A percentile compares a stretch with the other conserved stretches of the same genome.
phyloP scores from a whole-genome alignment of 345 rosid species.

The Aquilaria sinensis region DNA sequence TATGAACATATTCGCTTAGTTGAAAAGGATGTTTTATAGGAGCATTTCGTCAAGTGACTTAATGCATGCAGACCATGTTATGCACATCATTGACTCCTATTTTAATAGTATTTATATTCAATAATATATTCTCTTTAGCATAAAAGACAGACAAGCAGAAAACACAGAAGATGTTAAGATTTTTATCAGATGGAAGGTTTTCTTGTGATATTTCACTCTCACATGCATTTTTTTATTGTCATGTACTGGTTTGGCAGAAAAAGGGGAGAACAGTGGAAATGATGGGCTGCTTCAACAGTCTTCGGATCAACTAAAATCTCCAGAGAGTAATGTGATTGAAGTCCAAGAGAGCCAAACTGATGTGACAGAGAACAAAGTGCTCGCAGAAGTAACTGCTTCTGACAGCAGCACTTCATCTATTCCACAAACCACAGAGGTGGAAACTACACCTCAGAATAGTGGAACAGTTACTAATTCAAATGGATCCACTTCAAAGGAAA shows the following conservation, averaged over 20 bases:
- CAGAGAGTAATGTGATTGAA: constrained; percentile 34
- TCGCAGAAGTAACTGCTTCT: constrained; percentile 31
- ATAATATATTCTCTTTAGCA: too few relatives aligned
- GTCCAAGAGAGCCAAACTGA: constrained; percentile 27
- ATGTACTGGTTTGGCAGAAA: constrained; percentile 19
- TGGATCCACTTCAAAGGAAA: constrained; percentile 24
- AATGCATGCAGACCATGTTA: too few relatives aligned
- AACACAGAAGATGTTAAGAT: too few relatives aligned
- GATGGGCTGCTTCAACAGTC: constrained; percentile 25
- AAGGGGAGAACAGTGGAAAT: constrained; percentile 29
- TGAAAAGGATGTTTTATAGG: too few relatives aligned
- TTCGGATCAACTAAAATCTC: constrained; percentile 22
- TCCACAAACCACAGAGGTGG: constrained; percentile 27
- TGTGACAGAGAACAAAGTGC: constrained; percentile 29
- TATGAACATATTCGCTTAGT: too few relatives aligned
- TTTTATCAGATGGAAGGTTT: too few relatives aligned
- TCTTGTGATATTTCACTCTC: too few relatives aligned
- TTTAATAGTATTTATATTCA: too few relatives aligned
- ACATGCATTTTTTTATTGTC: constrained; percentile 6
- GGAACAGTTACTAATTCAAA: constrained; percentile 26
- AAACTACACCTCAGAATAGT: constrained; percentile 29
- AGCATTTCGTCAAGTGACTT: too few relatives aligned
- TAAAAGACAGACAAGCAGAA: too few relatives aligned
- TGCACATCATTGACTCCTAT: too few relatives aligned
- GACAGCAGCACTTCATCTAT: constrained; percentile 26